A percentile compares a stretch with the other conserved stretches of the same genome.
phyloP scores from a whole-genome alignment of 1,284 basidiomycete genomes.

The Puccinia triticina region DNA sequence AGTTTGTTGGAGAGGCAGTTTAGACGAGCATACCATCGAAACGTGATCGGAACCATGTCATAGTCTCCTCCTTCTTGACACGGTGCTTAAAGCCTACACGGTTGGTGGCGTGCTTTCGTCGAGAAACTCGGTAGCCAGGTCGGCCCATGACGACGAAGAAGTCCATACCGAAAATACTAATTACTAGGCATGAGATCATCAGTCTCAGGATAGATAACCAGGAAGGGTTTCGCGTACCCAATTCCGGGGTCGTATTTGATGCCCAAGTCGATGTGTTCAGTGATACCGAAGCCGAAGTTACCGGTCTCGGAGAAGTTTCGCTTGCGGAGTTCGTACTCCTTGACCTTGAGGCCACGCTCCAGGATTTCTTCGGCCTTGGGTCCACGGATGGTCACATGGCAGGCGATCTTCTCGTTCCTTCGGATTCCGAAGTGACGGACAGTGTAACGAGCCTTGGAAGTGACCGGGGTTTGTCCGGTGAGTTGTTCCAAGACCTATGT shows the following conservation, averaged over 20 bases:
- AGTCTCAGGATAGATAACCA: background rate
- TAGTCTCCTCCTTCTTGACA: conserved; percentile 51
- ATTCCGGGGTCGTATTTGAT: conserved; percentile 96
- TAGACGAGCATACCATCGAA: conserved; percentile 39
- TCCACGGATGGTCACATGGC: conserved; percentile 98
- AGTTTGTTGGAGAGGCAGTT: background rate
- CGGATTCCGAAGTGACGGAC: conserved; percentile 99
- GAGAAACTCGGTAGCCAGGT: conserved; percentile 87
- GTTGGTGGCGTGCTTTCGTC: conserved; percentile 85
- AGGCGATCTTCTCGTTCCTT: conserved; percentile 99
- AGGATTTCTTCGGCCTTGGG: conserved; percentile 99
- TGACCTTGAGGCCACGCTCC: conserved; percentile 98
- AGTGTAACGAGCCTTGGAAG: conserved; percentile 99
- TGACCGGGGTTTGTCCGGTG: conserved; percentile 98
- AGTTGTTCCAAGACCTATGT: conserved; percentile 79
- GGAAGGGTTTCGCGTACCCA: conserved; percentile 64
- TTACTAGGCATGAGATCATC: background rate
- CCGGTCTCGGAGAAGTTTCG: conserved; percentile 96
- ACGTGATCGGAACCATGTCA: conserved; percentile 51
- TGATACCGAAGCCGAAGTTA: conserved; percentile 97
- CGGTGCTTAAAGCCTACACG: conserved; percentile 81
- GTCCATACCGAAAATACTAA: conserved; percentile 53
- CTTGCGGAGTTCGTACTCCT: conserved; percentile 93
- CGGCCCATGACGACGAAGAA: conserved; percentile 93
- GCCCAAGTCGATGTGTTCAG: conserved; percentile 98